Conservation (phyloP, 352 stramenopile species). For the Globisporangium recalcitrans region DNA sequence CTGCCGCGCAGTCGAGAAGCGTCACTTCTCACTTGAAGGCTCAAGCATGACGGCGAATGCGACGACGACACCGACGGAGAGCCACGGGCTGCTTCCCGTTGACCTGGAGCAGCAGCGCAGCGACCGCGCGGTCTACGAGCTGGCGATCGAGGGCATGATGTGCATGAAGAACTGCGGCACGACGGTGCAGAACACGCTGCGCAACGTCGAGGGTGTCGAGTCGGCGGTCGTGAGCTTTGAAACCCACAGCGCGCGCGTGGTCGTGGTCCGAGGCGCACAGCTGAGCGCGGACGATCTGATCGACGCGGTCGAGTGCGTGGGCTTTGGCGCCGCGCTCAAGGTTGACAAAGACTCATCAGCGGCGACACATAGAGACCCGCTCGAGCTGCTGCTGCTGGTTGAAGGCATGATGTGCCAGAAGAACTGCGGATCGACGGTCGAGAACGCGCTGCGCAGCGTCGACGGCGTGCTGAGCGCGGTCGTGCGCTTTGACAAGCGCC, state of each 20-base stretch:
- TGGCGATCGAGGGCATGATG: constrained; percentile 91
- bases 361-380: constrained; percentile 17
- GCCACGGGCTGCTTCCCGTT: not conserved
- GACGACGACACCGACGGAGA: constrained; percentile 7
- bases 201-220: constrained; percentile 56
- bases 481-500: constrained; percentile 70
- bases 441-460: constrained; percentile 79
- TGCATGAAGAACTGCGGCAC: constrained; percentile 95
- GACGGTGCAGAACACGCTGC: constrained; percentile 80
- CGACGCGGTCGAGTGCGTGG: constrained; percentile 69
- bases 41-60: constrained; percentile 2
- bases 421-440: constrained; percentile 90
- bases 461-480: constrained; percentile 61
- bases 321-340: constrained; percentile 65
- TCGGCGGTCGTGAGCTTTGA: constrained; percentile 63
- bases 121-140: constrained; percentile 28
- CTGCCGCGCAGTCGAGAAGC: not conserved
- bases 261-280: constrained; percentile 33
- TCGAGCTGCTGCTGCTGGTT: constrained; percentile 61
- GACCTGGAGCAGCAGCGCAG: constrained; percentile 3
- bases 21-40: not conserved
- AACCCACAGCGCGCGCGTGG: constrained; percentile 52
- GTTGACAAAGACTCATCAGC: not conserved
- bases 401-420: constrained; percentile 96
- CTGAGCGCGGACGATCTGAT: constrained; percentile 48